Evolutionary conservation across 2,329 filamentous ascomycete genomes (phyloP).

Genomic region (Beauveria sp.): DNA sequence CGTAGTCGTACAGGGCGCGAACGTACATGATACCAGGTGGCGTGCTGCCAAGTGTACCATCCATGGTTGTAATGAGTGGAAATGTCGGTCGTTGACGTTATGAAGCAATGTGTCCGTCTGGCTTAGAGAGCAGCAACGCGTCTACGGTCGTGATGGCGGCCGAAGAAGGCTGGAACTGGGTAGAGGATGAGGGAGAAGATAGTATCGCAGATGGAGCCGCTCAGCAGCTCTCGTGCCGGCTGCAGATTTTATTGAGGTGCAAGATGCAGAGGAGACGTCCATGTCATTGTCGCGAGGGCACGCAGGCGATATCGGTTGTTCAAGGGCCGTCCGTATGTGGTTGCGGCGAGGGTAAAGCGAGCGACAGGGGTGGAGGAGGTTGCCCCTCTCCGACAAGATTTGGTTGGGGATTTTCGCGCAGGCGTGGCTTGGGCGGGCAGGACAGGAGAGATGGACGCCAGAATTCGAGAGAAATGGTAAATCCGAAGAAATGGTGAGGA

Average conservation of each 20-base stretch:
- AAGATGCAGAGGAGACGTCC: slow-evolving; percentile 1
- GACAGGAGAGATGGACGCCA: background rate
- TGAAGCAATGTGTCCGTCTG: background rate
- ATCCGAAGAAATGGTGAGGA: background rate
- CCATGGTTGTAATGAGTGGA: slow-evolving; percentile 36
- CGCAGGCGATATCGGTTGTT: background rate
- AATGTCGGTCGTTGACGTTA: background rate
- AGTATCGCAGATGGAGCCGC: slow-evolving; percentile 2
- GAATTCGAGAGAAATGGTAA: background rate
- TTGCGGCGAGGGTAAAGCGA: background rate
- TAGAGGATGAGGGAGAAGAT: background rate
- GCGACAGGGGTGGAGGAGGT: background rate
- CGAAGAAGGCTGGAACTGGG: background rate
- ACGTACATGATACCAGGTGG: slow-evolving; percentile 75
- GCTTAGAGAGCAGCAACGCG: slow-evolving; percentile 1
- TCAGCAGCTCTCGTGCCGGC: slow-evolving; percentile 9
- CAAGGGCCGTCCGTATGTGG: background rate
- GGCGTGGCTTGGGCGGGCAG: background rate
- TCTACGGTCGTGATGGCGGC: slow-evolving; percentile 12
- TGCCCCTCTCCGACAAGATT: slow-evolving; percentile 3
- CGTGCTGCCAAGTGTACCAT: slow-evolving; percentile 51
- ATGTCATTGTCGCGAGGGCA: slow-evolving; percentile 11
- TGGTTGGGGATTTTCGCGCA: slow-evolving; percentile 7
- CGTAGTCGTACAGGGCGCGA: slow-evolving; percentile 93
- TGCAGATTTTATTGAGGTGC: slow-evolving; percentile 6